Evolutionary conservation across 108 stramenopile genomes (phyloP).

Genomic region (Nitzschia inconspicua): DNA sequence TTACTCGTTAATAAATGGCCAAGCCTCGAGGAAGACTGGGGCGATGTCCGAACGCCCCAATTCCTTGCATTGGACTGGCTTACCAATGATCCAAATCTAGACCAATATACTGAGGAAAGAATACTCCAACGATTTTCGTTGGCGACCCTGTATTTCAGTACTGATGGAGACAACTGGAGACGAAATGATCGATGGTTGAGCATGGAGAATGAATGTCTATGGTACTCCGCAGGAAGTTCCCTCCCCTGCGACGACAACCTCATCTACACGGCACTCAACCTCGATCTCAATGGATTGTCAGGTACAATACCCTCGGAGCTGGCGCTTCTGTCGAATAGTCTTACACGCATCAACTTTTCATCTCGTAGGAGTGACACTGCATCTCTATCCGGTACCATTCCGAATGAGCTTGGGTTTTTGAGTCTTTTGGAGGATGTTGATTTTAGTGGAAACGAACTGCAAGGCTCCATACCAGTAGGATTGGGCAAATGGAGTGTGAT

Average conservation of each 20-base stretch:
- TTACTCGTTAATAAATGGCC: slow-evolving; percentile 26
- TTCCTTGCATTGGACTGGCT: slow-evolving; percentile 24
- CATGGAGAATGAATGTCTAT: slow-evolving; percentile 29
- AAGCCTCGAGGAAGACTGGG: slow-evolving; percentile 9
- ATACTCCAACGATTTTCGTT: slow-evolving; percentile 39
- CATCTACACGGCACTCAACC: slow-evolving; percentile 7
- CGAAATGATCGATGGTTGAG: slow-evolving; percentile 31
- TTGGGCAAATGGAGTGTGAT: slow-evolving; percentile 37
- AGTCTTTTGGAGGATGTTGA: slow-evolving; percentile 25
- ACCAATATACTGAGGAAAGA: slow-evolving; percentile 9
- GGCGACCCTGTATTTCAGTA: slow-evolving; percentile 35
- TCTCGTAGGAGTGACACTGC: background rate
- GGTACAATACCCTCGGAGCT: slow-evolving; percentile 34
- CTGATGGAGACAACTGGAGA: slow-evolving; percentile 37
- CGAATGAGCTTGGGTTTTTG: background rate
- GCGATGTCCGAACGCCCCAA: slow-evolving; percentile 14
- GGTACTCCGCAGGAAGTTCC: slow-evolving; percentile 27
- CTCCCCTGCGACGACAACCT: slow-evolving; percentile 12
- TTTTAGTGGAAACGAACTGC: slow-evolving; percentile 24
- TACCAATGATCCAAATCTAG: slow-evolving; percentile 5
- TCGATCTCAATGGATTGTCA: slow-evolving; percentile 27
- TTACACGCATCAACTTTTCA: slow-evolving; percentile 2
- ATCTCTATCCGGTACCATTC: slow-evolving; percentile 3
- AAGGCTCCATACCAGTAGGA: slow-evolving; percentile 36
- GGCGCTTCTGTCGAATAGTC: slow-evolving; percentile 15